Conservation (phyloP, 345 rosid genomes). For the Eucalyptus pauciflora region DNA sequence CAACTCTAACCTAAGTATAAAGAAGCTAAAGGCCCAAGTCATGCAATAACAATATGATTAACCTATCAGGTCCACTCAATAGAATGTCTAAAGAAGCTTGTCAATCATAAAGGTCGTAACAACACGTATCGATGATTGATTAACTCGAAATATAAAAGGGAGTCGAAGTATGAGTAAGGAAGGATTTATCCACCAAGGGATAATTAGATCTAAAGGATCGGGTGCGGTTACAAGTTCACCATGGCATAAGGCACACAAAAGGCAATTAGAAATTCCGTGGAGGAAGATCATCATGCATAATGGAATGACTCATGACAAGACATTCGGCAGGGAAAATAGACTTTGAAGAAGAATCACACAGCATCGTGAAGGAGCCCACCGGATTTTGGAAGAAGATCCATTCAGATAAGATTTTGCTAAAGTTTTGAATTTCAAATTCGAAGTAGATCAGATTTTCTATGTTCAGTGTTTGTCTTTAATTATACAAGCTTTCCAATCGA, state of each 20-base stretch:
- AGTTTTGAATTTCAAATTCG: neutral
- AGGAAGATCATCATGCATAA: neutral
- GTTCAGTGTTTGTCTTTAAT: neutral
- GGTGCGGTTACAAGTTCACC: neutral
- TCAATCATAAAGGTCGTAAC: rapidly evolving
- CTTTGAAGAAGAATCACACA: neutral
- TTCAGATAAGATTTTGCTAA: neutral
- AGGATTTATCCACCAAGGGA: rapidly evolving
- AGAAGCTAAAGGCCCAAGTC: neutral
- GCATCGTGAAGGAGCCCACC: neutral
- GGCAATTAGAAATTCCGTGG: neutral
- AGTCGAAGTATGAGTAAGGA: too few relatives aligned
- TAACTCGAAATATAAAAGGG: too few relatives aligned
- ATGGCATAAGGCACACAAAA: neutral
- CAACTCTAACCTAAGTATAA: rapidly evolving
- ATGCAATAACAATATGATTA: too few relatives aligned
- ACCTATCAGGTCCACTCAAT: neutral
- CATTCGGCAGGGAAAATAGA: neutral
- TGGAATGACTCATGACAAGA: neutral
- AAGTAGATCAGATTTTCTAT: neutral
- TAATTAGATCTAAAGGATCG: neutral
- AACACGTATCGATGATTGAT: neutral
- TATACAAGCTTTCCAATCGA: neutral
- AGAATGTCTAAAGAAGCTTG: neutral
- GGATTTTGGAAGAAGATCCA: neutral